phyloP scores from a whole-genome alignment of 768 basidiomycete species.

The Phylloporus sp. region DNA sequence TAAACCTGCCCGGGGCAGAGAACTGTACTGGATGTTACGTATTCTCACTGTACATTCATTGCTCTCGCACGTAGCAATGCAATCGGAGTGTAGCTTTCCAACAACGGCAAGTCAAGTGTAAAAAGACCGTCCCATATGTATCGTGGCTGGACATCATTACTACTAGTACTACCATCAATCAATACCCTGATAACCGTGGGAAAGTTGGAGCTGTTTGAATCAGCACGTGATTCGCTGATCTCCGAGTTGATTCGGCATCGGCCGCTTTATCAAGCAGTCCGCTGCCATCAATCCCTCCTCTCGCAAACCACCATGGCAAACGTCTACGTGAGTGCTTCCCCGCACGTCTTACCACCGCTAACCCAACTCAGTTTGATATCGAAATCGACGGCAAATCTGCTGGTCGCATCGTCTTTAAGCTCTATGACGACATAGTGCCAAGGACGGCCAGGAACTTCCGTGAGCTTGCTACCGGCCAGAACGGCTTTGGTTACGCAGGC shows the following conservation, averaged over 20 bases:
- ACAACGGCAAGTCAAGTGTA: too few relatives aligned
- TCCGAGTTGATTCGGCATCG: slow-evolving; percentile 10
- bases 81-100: too few relatives aligned
- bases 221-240: neutral
- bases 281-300: neutral
- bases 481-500: slow-evolving; percentile 72
- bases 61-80: too few relatives aligned
- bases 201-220: neutral
- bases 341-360: neutral
- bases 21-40: too few relatives aligned
- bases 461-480: slow-evolving; percentile 72
- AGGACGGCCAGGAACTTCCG: slow-evolving; percentile 83
- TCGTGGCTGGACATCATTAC: too few relatives aligned
- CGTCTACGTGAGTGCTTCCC: slow-evolving; percentile 15
- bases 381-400: slow-evolving; percentile 35
- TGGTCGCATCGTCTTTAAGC: slow-evolving; percentile 77
- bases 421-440: slow-evolving; percentile 77
- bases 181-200: too few relatives aligned
- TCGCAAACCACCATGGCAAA: slow-evolving; percentile 18
- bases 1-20: too few relatives aligned
- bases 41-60: too few relatives aligned
- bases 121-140: too few relatives aligned
- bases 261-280: slow-evolving; percentile 5
- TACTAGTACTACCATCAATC: too few relatives aligned
- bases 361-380: slow-evolving; percentile 59